Percentiles rank a stretch among this genome's conserved stretches.
Conservation (phyloP, 1,284 basidiomycete species). For the Ganoderma multipileum region DNA sequence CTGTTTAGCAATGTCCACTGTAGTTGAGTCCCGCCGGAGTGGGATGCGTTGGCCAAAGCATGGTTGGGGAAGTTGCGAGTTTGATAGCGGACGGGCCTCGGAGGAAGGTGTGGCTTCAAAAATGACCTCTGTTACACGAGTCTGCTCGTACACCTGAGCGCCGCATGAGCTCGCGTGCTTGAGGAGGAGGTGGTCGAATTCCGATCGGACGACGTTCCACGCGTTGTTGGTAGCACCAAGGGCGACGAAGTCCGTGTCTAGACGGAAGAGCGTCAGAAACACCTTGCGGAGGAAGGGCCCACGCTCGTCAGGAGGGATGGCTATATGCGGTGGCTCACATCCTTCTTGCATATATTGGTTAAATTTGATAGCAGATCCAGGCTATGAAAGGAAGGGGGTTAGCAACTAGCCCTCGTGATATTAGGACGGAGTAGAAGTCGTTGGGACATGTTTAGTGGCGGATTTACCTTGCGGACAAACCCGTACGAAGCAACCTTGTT, state of each 20-base stretch:
- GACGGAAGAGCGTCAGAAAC: slow-evolving; percentile 1
- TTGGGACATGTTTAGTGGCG: not conserved
- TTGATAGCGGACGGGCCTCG: not conserved
- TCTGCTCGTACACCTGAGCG: slow-evolving; percentile 45
- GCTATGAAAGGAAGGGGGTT: slow-evolving; percentile 34
- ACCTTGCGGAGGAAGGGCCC: not conserved
- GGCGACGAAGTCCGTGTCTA: slow-evolving; percentile 51
- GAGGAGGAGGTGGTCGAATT: slow-evolving; percentile 49
- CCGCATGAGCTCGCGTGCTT: slow-evolving; percentile 45
- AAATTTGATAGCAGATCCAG: slow-evolving; percentile 52
- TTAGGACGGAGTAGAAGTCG: not conserved
- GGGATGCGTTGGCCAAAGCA: slow-evolving; percentile 3
- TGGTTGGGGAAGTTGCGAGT: slow-evolving; percentile 3
- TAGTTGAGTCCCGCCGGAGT: slow-evolving; percentile 7
- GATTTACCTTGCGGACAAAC: slow-evolving; percentile 46
- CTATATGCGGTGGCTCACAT: slow-evolving; percentile 38
- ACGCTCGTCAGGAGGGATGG: not conserved
- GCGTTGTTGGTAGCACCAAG: slow-evolving; percentile 44
- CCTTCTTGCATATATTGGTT: slow-evolving; percentile 49
- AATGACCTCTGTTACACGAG: slow-evolving; percentile 41
- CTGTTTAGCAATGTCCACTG: slow-evolving; percentile 17
- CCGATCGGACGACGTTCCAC: slow-evolving; percentile 51
- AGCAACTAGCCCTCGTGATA: not conserved
- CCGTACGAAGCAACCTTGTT: slow-evolving; percentile 42
- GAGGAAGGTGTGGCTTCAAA: slow-evolving; percentile 32